Conservation (phyloP, 2,329 filamentous ascomycete genomes). For the Alternaria brassicicola region DNA sequence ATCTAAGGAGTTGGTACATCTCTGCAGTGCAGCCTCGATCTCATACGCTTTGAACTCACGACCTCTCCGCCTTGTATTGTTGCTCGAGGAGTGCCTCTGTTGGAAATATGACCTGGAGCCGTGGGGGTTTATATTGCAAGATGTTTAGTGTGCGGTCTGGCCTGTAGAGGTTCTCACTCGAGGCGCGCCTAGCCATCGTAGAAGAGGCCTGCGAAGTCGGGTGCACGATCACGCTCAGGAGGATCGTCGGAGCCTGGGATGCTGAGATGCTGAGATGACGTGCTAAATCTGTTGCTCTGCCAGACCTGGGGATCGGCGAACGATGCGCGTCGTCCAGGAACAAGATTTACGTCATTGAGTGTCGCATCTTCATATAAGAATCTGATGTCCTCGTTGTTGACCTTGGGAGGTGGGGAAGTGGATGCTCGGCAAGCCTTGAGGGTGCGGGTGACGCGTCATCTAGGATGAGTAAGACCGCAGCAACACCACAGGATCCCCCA, state of each 20-base stretch:
- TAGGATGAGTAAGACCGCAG: slow-evolving; percentile 2
- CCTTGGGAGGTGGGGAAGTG: neutral
- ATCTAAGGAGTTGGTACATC: neutral
- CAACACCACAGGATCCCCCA: neutral
- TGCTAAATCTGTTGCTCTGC: slow-evolving; percentile 1
- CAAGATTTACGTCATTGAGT: slow-evolving; percentile 1
- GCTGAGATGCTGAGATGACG: neutral
- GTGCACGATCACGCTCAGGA: neutral
- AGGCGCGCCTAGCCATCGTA: neutral
- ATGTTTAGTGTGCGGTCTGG: neutral
- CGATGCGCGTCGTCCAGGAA: slow-evolving; percentile 3
- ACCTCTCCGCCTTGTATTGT: neutral
- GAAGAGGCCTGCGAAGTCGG: neutral
- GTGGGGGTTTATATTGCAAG: neutral
- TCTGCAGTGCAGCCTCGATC: neutral
- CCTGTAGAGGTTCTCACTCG: neutral
- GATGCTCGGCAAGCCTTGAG: slow-evolving; percentile 7
- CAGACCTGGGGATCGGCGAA: slow-evolving; percentile 5
- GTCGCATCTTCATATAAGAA: slow-evolving; percentile 11
- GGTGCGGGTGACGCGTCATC: slow-evolving; percentile 14
- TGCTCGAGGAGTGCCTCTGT: neutral
- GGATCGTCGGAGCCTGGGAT: neutral
- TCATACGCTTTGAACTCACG: neutral
- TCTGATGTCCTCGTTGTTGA: neutral
- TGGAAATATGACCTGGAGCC: neutral